Percentiles rank a stretch among this genome's conserved stretches.
These are phyloP conservation scores for Gracilaria gracilis DNA, from an alignment of 23 red algal genomes.

Conservation along the genomic window DNA sequence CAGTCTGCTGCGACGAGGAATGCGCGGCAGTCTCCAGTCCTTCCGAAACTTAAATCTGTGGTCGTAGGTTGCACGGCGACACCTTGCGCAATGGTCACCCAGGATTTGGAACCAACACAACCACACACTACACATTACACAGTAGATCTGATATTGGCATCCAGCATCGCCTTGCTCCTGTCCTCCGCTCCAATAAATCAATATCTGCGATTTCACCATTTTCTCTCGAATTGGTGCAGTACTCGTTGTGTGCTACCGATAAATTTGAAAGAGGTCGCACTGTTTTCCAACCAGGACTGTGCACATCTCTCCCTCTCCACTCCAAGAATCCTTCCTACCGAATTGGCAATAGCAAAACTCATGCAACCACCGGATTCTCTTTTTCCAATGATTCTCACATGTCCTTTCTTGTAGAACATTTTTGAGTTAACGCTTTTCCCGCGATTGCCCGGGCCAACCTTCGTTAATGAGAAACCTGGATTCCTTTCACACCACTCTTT, in stretches of 20 bases:
- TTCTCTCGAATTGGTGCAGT: background rate
- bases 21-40: too few relatives aligned
- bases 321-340: background rate
- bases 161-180: too few relatives aligned
- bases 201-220: too few relatives aligned
- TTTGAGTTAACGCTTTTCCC: background rate
- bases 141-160: too few relatives aligned
- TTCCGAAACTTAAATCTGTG: too few relatives aligned
- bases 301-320: background rate
- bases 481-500: background rate
- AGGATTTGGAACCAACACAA: too few relatives aligned
- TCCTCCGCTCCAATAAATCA: too few relatives aligned
- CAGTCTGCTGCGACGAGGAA: too few relatives aligned
- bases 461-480: conserved; percentile 29
- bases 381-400: background rate
- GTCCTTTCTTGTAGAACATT: background rate
- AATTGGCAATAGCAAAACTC: background rate
- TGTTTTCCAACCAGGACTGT: background rate
- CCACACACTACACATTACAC: too few relatives aligned
- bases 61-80: too few relatives aligned
- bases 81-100: too few relatives aligned
- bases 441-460: background rate
- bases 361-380: conserved; percentile 10
- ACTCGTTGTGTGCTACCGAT: conserved; percentile 27
- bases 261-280: background rate